Conservation (phyloP, 495 filamentous ascomycete species). For the Usnea hakonensis region DNA sequence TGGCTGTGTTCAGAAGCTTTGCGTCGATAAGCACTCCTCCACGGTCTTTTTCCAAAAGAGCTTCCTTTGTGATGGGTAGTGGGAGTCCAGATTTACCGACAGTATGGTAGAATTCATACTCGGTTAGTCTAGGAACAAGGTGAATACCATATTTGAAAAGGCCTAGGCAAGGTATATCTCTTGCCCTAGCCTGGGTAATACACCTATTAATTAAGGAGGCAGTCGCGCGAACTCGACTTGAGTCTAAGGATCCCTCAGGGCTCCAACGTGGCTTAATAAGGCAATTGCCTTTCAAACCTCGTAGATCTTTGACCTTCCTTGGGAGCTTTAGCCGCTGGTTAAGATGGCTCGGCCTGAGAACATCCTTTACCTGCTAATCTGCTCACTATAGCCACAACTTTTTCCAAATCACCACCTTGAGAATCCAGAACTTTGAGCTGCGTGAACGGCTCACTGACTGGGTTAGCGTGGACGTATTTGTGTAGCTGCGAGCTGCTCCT, state of each 20-base stretch:
- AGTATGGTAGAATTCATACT: constrained; percentile 17
- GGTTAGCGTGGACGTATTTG: neutral
- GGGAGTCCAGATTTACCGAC: constrained; percentile 7
- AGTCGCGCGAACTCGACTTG: neutral
- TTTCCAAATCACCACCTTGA: neutral
- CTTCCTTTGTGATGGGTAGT: neutral
- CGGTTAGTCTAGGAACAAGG: neutral
- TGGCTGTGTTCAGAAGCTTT: constrained; percentile 13
- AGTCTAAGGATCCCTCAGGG: neutral
- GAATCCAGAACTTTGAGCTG: neutral
- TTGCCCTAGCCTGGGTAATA: neutral
- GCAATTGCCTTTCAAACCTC: too few species aligned
- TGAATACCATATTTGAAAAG: constrained; percentile 19
- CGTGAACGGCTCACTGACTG: neutral
- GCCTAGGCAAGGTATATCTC: neutral
- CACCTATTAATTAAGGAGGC: neutral
- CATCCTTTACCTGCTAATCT: neutral
- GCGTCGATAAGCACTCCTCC: constrained; percentile 13
- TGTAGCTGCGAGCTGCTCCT: neutral
- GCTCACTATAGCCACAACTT: neutral
- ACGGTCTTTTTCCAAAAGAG: constrained; percentile 11
- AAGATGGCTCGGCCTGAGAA: neutral
- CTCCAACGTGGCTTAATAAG: neutral
- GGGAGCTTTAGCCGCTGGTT: neutral
- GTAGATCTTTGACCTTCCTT: neutral